A percentile compares a stretch with the other conserved stretches of the same genome.
Evolutionary conservation across 2,329 filamentous ascomycete genomes (phyloP).

Genomic region (Alternaria novae-zelandiae): DNA sequence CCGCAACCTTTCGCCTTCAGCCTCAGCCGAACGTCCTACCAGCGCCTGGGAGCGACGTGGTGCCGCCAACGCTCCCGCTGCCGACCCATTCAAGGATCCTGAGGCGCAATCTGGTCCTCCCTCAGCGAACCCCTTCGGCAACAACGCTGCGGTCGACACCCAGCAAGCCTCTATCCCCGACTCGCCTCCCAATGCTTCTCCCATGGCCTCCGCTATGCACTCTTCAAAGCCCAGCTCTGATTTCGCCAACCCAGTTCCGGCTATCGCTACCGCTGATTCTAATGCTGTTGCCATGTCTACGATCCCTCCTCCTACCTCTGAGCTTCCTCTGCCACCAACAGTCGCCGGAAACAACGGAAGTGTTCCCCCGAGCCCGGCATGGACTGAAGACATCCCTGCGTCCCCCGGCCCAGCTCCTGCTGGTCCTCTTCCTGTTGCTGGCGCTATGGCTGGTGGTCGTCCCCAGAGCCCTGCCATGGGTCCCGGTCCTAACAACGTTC

Average conservation of each 20-base stretch:
- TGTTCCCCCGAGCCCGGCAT: constrained; percentile 63
- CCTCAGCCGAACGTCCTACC: constrained; percentile 22
- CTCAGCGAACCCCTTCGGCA: constrained; percentile 62
- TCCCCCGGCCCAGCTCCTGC: constrained; percentile 54
- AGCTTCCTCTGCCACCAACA: constrained; percentile 49
- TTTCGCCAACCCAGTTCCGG: constrained; percentile 43
- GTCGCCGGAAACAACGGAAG: constrained; percentile 56
- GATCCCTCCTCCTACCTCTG: constrained; percentile 37
- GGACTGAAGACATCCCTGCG: constrained; percentile 65
- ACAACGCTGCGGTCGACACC: constrained; percentile 48
- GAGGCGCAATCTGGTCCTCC: constrained; percentile 48
- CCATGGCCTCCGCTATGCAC: constrained; percentile 28
- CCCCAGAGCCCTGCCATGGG: constrained; percentile 62
- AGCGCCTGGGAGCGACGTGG: constrained; percentile 51
- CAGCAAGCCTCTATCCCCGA: constrained; percentile 35
- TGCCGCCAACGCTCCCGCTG: constrained; percentile 49
- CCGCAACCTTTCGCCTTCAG: constrained; percentile 23
- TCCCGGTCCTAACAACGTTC: constrained; percentile 66
- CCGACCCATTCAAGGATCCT: constrained; percentile 73
- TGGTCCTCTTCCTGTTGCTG: constrained; percentile 53
- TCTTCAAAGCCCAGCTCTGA: constrained; percentile 31
- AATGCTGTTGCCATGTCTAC: constrained; percentile 42
- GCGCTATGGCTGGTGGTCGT: constrained; percentile 66
- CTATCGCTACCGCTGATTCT: constrained; percentile 51
- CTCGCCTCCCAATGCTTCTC: constrained; percentile 30